These are phyloP conservation scores for Dalbergia cochinchinensis DNA, from an alignment of 306 rosid genomes.

Conservation along the genomic window DNA sequence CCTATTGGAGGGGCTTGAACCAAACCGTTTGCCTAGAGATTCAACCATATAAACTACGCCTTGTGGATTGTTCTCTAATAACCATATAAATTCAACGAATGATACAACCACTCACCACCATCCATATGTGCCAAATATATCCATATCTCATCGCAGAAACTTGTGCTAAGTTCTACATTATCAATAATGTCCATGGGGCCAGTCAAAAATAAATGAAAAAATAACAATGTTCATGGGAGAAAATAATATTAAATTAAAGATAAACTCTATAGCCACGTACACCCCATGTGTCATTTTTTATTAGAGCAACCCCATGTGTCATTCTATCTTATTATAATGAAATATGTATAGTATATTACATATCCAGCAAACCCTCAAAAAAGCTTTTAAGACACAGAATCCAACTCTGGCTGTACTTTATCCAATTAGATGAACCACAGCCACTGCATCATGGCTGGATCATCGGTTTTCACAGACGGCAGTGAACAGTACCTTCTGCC, in stretches of 20 bases:
- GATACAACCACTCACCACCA: not conserved
- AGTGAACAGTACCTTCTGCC: slow-evolving; percentile 14
- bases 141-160: slow-evolving; percentile 1
- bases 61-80: not conserved
- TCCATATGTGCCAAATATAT: slow-evolving; percentile 29
- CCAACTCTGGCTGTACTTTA: slow-evolving; percentile 35
- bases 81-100: not conserved
- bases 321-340: not conserved
- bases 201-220: not conserved
- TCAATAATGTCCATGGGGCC: not conserved
- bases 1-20: no score
- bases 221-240: not conserved
- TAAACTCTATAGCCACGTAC: not conserved
- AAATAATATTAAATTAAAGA: not conserved
- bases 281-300: slow-evolving; percentile 30
- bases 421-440: slow-evolving; percentile 25
- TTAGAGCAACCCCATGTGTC: slow-evolving; percentile 30
- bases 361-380: not conserved
- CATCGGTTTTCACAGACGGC: not conserved
- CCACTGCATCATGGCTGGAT: slow-evolving; percentile 37
- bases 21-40: no score
- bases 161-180: not conserved
- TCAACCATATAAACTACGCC: not conserved
- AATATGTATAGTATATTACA: no score
- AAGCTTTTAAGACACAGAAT: no score